Evolutionary conservation across 1,139 yeast species (phyloP), one percentile per base, ranked within the genome.

Genomic region (Arxiozyma bovina): DNA sequence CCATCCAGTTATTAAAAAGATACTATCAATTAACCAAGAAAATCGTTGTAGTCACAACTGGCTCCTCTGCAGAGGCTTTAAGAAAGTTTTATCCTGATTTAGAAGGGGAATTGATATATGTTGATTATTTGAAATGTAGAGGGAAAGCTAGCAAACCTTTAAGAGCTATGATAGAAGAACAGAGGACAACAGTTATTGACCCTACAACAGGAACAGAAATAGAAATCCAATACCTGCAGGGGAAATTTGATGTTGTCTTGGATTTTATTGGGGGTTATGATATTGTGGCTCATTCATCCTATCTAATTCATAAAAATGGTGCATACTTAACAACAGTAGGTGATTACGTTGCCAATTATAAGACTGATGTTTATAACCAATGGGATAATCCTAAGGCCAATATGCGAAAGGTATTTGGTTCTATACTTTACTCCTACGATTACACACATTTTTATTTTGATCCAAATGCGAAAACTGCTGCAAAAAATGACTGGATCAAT

Each of bases 261-360:
- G 83, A 80, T 61, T 73, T 77, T 54, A 74, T 78, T 44, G 84
- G 84, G 56, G 81, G 77, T 4, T 70, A 70, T 48, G 69, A 69
- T 41, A 60, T 73, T 4, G 56, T 72, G 17, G 62, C 65, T 3
- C 68, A 70, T 45, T 63, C 72, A 3, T 60, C 59, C 41, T 56
- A 63, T 3, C 62, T 71, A 40, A 64, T 82, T 51, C 61, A 66
- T 23, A 61, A 67, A 45, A 74, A 75, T 4, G 80, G 83, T 22
- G 71, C 73, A 7, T 83, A 77, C 61, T 69, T 77, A 18, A 75
- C 85, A 8, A 74, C 81, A 42, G 80, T 77, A 42, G 89, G 89
- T 21, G 86, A 81, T 58, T 61, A 64, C 25, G 73, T 73, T 49
- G 70, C 70, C 53, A 63, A 73, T 47, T 73, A 77, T 58, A 59